Base-by-base conservation (phyloP, 83 land plant species). In the Thuja plicata region DNA sequence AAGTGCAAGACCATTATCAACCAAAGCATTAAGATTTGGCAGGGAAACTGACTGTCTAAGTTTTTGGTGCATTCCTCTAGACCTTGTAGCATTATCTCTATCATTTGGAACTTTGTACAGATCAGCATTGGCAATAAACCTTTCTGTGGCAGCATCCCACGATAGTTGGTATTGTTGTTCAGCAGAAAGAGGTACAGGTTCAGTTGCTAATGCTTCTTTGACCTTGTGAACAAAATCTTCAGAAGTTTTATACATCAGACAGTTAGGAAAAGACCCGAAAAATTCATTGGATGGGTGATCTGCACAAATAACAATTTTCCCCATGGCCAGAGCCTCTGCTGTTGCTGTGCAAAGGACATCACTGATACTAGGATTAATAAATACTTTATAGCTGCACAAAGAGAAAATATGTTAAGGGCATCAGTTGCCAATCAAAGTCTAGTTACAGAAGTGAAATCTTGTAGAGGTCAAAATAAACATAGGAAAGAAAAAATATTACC, bases 281-380 rank as follows among this genome's bases (percentile, higher is more conserved):
- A 98, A 98, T 34, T 98, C 99, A 86, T 98, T 98, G 82, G 99
- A 98, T 87, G 99, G 99, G 77, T 97, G 99, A 66, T 98, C 98
- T 79, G 99, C 99, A 92, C 99, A 98, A 9, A 98, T 90, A 0
- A 98, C 99, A 91, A 98, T 97, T 86, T 98, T 98, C 13, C 99
- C 99, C 99, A 98, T 98, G 13, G 99, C 99, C 84, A 98, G 93
- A 5, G 99, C 99, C 90, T 98, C 99, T 3, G 99, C 99, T 12
- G 99, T 98, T 35, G 99, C 98, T 45, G 99, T 98, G 93, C 99
- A 98, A 12, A 98, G 95, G 41, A 98, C 99, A 93, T 98, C 99
- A 89, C 99, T 97, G 1, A 97, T 91, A 86, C 99, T 98, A 32
- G 99, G 99, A 88, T 98, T 98, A 90, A 98, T 96, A 89, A 98